Evolutionary conservation across 108 stramenopile genomes (phyloP).

Genomic region (Ochromonas danica): DNA sequence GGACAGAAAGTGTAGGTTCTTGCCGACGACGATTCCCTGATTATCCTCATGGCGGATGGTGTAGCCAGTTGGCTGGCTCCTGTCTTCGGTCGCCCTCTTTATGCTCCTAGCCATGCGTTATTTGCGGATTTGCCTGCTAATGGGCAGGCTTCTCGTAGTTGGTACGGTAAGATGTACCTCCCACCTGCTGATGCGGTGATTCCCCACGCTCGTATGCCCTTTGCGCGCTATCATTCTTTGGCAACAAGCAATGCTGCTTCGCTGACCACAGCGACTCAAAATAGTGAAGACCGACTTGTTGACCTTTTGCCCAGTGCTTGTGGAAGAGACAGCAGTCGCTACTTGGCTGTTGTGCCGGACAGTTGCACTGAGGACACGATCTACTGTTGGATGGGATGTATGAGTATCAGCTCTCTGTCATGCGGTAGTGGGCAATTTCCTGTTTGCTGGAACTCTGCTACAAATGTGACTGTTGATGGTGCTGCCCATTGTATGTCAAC

Average conservation of each 20-base stretch:
- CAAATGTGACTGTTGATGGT: constrained; percentile 10
- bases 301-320: constrained; percentile 13
- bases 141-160: neutral
- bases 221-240: constrained; percentile 15
- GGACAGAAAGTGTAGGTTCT: neutral
- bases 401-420: constrained; percentile 15
- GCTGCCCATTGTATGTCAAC: neutral
- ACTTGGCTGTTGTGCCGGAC: constrained; percentile 9
- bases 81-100: neutral
- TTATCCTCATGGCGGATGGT: constrained; percentile 18
- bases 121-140: neutral
- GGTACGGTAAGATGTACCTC: constrained; percentile 37
- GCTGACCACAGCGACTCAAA: constrained; percentile 13
- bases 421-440: constrained; percentile 13
- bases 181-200: constrained; percentile 30
- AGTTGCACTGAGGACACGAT: neutral
- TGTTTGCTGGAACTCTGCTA: constrained; percentile 15
- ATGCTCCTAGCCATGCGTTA: neutral
- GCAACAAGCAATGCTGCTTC: constrained; percentile 14
- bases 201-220: constrained; percentile 2
- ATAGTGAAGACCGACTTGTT: constrained; percentile 15
- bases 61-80: constrained; percentile 18
- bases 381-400: constrained; percentile 15
- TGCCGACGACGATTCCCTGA: constrained; percentile 13
- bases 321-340: constrained; percentile 13